Percentiles rank a stretch among this genome's conserved stretches.
Evolutionary conservation across 139 green algal genomes (phyloP).

Genomic region (Mychonastes homosphaera): DNA sequence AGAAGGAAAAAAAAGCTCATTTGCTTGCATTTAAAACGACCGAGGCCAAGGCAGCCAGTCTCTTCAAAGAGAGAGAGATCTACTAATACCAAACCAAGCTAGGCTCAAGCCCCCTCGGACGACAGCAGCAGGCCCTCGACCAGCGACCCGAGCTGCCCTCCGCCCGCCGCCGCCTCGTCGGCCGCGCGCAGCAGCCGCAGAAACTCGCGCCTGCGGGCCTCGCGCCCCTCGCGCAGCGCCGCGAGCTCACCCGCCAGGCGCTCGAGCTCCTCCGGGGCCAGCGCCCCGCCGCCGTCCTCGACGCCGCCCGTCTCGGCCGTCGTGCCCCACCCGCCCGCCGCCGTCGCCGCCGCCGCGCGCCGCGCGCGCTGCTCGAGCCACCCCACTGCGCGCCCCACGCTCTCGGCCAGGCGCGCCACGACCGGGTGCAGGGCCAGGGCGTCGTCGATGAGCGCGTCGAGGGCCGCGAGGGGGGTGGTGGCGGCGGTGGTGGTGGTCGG

Average conservation of each 20-base stretch:
- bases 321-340: constrained; percentile 13
- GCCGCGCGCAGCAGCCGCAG: no score
- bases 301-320: background rate
- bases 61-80: no score
- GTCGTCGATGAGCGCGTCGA: constrained; percentile 13
- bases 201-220: no score
- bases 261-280: no score
- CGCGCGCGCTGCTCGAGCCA: background rate
- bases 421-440: constrained; percentile 28
- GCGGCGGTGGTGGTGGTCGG: background rate
- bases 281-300: background rate
- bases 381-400: constrained; percentile 10
- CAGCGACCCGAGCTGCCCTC: constrained; percentile 5
- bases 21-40: no score
- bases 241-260: no score
- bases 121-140: constrained; percentile 14
- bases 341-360: constrained; percentile 5
- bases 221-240: no score
- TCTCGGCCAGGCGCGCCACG: constrained; percentile 27
- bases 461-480: background rate
- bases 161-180: background rate
- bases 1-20: no score
- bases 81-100: no score
- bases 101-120: no score
- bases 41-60: no score